phyloP scores from a whole-genome alignment of 2,329 filamentous ascomycete species.

The Ceratocystis colombiana region DNA sequence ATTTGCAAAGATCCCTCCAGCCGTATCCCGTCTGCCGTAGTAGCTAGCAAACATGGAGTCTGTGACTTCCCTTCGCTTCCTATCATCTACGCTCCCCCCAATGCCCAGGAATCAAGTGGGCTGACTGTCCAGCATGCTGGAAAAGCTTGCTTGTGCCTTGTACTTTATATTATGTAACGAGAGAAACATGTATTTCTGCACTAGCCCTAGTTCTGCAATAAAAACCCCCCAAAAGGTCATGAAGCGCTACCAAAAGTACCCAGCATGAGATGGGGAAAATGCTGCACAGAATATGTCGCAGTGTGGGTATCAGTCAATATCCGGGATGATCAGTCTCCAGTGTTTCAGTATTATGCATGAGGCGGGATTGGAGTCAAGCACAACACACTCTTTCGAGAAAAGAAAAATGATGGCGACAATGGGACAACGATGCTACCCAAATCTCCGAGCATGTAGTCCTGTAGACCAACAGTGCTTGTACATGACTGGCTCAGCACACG shows the following conservation, averaged over 20 bases:
- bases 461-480: background rate
- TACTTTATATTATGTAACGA: background rate
- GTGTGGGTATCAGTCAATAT: too few species aligned
- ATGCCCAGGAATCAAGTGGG: too few species aligned
- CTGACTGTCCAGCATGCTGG: too few species aligned
- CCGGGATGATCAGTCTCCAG: too few species aligned
- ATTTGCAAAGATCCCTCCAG: background rate
- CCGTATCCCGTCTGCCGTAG: background rate
- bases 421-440: too few species aligned
- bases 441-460: background rate
- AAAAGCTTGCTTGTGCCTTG: background rate
- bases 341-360: too few species aligned
- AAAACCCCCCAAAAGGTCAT: background rate
- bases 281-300: too few species aligned
- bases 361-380: too few species aligned
- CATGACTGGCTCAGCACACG: background rate
- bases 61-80: background rate
- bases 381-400: too few species aligned
- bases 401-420: too few species aligned
- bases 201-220: background rate
- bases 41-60: background rate
- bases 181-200: constrained; percentile 4
- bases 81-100: background rate
- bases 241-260: constrained; percentile 1
- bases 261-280: background rate